Conservation (phyloP, 169 alveolate genomes). For the Hammondia hammondi region DNA sequence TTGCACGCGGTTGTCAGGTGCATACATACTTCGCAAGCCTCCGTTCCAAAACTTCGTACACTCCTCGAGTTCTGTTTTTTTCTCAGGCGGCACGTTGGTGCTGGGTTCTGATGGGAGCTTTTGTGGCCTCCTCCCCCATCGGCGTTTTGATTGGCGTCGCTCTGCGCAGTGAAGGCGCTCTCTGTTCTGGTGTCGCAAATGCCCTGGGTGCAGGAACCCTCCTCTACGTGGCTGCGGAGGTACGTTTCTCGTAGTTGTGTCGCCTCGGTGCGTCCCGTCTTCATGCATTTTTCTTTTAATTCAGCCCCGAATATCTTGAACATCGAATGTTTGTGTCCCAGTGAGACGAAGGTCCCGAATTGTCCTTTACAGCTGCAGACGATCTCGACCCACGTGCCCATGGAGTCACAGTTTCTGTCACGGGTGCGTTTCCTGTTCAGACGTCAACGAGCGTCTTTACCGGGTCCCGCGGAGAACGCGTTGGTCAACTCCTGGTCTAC, state of each 20-base stretch:
- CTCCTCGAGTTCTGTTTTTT: background rate
- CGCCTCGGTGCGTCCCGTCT: no score
- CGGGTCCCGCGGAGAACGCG: background rate
- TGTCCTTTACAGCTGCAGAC: no score
- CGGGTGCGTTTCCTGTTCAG: background rate
- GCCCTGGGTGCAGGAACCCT: constrained; percentile 54
- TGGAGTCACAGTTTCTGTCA: background rate
- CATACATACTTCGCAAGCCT: background rate
- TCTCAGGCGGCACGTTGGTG: background rate
- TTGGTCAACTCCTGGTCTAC: background rate
- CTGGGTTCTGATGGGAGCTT: background rate
- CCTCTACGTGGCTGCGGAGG: constrained; percentile 36
- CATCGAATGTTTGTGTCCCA: no score
- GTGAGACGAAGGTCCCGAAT: no score
- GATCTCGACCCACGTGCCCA: no score
- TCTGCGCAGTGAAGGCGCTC: background rate
- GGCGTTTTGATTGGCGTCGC: constrained; percentile 45
- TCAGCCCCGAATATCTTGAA: no score
- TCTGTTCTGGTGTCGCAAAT: constrained; percentile 38
- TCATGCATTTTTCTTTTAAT: no score
- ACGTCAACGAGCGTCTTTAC: background rate
- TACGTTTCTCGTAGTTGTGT: background rate
- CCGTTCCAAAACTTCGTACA: background rate
- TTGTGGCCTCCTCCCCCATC: constrained; percentile 45
- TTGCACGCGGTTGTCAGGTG: no score